Conservation (phyloP, 2,329 filamentous ascomycete genomes). For the Cytospora schulzeri region DNA sequence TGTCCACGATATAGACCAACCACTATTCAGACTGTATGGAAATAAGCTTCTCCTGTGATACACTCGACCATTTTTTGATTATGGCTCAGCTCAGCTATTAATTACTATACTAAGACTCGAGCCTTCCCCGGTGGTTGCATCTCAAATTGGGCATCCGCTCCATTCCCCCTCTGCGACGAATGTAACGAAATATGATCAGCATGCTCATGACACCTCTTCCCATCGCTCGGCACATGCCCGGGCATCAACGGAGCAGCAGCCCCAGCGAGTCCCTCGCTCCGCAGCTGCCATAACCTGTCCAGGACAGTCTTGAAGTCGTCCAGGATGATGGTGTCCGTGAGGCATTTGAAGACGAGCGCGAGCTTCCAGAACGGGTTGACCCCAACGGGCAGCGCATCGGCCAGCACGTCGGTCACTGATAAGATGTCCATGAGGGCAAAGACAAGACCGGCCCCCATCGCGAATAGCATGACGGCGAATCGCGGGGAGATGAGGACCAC, state of each 20-base stretch:
- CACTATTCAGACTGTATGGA: background rate
- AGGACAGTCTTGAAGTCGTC: constrained; percentile 68
- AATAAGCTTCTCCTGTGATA: background rate
- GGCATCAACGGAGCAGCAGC: background rate
- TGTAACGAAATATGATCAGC: constrained; percentile 5
- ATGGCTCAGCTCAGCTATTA: background rate
- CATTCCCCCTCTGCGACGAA: constrained; percentile 1
- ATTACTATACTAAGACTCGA: constrained; percentile 8
- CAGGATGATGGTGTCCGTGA: constrained; percentile 66
- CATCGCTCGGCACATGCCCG: background rate
- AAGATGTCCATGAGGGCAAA: constrained; percentile 65
- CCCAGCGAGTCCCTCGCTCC: constrained; percentile 4
- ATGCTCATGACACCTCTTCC: constrained; percentile 10
- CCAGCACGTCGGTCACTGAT: constrained; percentile 55
- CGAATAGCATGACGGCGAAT: constrained; percentile 62
- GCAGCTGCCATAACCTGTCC: constrained; percentile 35
- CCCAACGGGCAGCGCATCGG: constrained; percentile 40
- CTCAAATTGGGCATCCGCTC: constrained; percentile 6
- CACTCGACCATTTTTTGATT: background rate
- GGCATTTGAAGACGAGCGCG: constrained; percentile 66
- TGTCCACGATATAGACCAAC: background rate
- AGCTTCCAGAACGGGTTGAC: constrained; percentile 68
- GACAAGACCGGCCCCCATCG: constrained; percentile 61
- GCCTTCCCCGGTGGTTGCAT: constrained; percentile 11
- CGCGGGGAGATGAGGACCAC: constrained; percentile 63